Base-by-base conservation (phyloP, 768 basidiomycete genomes). In the Mrakia gelida region DNA sequence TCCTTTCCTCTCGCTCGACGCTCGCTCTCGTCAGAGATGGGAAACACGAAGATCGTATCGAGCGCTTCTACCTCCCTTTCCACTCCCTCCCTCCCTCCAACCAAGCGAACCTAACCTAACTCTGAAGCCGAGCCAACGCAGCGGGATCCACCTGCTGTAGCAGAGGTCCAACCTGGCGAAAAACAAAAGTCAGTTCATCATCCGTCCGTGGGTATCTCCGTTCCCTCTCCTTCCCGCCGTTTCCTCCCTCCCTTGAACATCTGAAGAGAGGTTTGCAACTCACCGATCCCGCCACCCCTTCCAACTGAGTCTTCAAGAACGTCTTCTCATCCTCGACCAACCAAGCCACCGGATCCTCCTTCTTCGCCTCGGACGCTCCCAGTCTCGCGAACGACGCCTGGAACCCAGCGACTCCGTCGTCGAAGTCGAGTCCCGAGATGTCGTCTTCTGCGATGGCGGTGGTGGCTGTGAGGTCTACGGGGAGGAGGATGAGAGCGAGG, bases 301-400 rank as follows among this genome's bases (percentile, higher is more conserved):
- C 59, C 49, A 78, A 32, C 73, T 78, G 62, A 8, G 23, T 65
- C 62, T 56, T 73, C 61, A 78, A 38, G 68, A 71, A 79, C 9
- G 75, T 52, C 78, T 79, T 79, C 71, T 79, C 73, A 38, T 79
- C 71, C 43, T 70, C 45, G 70, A 72, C 67, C 68, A 26, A 77
- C 45, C 65, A 30, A 43, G 23, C 81, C 10, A 84, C 89, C 0
- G 90, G 90, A 83, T 94, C 92, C 0, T 82, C 84, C 61, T 87
- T 86, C 0, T 84, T 84, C 0, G 84, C 85, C 80, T 92, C 92
- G 1, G 77, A 91, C 1, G 96, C 92, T 0, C 94, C 95, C 26
- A 98, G 88, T 52, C 92, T 89, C 73, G 94, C 94, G 86, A 95
- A 98, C 6, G 94, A 92, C 0, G 94, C 93, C 82, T 98, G 97